Conservation (phyloP, 2,329 filamentous ascomycete species). For the Sclerotinia borealis region DNA sequence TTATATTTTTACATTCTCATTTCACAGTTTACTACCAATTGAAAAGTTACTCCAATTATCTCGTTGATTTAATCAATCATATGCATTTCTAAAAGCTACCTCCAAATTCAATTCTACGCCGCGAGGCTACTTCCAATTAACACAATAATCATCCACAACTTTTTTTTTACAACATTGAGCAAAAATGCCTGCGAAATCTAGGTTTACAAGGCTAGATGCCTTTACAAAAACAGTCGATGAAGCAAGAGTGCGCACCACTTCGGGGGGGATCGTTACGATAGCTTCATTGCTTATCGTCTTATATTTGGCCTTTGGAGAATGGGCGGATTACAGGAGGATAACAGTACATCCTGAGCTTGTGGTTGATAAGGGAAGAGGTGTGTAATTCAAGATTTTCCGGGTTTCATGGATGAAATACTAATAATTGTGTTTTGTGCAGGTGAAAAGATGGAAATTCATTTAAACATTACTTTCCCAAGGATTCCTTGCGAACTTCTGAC, state of each 20-base stretch:
- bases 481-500: constrained; percentile 94
- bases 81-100: constrained; percentile 6
- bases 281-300: constrained; percentile 81
- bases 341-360: constrained; percentile 86
- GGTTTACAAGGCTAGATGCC: constrained; percentile 94
- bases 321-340: constrained; percentile 83
- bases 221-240: constrained; percentile 99
- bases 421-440: constrained; percentile 42
- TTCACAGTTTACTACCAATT: neutral
- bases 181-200: constrained; percentile 79
- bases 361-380: constrained; percentile 93
- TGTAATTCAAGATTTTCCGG: neutral
- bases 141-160: neutral
- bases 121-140: neutral
- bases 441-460: constrained; percentile 98
- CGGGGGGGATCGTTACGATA: constrained; percentile 91
- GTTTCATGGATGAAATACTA: neutral
- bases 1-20: neutral
- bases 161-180: neutral
- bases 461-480: constrained; percentile 93
- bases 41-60: neutral
- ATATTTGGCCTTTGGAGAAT: constrained; percentile 90
- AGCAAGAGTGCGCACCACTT: constrained; percentile 91
- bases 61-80: constrained; percentile 2
- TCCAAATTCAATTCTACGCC: neutral